Evolutionary conservation across 2,329 filamentous ascomycete species (phyloP).

Genomic region (Fusarium goolgardi): DNA sequence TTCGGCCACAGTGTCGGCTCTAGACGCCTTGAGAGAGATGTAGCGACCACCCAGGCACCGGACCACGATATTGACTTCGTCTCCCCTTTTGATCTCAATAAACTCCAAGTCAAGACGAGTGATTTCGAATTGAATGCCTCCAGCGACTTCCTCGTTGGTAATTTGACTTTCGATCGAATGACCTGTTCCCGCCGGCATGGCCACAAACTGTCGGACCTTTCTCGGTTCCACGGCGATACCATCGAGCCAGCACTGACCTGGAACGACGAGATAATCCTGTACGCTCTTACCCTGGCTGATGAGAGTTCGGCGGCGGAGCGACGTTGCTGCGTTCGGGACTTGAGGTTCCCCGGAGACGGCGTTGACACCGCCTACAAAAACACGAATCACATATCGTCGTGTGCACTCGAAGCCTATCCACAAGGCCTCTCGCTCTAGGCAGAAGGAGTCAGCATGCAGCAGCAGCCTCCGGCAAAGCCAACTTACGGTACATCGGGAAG

Average conservation of each 20-base stretch:
- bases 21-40: too few relatives aligned
- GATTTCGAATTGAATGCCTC: constrained; percentile 1
- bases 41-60: too few relatives aligned
- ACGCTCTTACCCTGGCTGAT: not conserved
- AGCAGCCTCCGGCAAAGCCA: rapidly evolving
- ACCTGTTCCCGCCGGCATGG: not conserved
- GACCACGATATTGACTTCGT: too few relatives aligned
- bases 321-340: too few relatives aligned
- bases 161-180: not conserved
- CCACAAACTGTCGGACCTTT: not conserved
- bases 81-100: too few relatives aligned
- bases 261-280: not conserved
- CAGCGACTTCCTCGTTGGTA: not conserved
- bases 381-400: too few relatives aligned
- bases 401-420: not conserved
- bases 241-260: not conserved
- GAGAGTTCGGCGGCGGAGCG: not conserved
- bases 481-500: constrained; percentile 14
- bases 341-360: not conserved
- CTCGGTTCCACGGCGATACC: not conserved
- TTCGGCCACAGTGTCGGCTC: too few relatives aligned
- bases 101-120: too few relatives aligned
- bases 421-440: constrained; percentile 11
- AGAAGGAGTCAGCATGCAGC: rapidly evolving
- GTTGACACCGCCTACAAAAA: not conserved